These are phyloP conservation scores for Datura wrightii DNA, from an alignment of 257 asterid species.

Conservation along the genomic window DNA sequence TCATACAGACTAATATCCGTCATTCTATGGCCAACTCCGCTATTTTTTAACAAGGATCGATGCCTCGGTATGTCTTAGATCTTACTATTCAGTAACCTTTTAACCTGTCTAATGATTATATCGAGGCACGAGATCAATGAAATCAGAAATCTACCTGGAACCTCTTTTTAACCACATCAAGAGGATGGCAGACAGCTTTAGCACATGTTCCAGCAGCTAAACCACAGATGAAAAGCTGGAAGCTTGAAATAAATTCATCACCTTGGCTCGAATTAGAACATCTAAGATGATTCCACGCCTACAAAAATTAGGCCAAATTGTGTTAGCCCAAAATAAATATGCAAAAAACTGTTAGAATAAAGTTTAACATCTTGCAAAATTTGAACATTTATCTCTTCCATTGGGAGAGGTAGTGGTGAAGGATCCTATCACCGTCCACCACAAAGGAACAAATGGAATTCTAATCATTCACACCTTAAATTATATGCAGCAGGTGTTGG, in stretches of 20 bases:
- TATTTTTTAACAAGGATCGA: no score
- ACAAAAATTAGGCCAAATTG: constrained; percentile 29
- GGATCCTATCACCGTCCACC: no score
- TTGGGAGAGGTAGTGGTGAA: no score
- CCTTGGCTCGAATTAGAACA: constrained; percentile 42
- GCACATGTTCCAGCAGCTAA: constrained; percentile 90
- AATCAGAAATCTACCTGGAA: constrained; percentile 67
- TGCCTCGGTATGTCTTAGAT: background rate
- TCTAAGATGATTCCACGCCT: constrained; percentile 72
- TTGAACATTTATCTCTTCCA: background rate
- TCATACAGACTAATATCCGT: background rate
- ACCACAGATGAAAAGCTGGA: constrained; percentile 87
- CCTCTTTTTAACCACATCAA: constrained; percentile 96
- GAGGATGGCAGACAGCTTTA: constrained; percentile 93
- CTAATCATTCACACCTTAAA: no score
- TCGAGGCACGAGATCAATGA: background rate
- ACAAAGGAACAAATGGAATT: no score
- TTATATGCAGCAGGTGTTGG: no score
- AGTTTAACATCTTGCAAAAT: background rate
- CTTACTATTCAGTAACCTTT: background rate
- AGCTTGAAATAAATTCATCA: constrained; percentile 60
- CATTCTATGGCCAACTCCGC: background rate
- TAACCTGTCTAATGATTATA: background rate
- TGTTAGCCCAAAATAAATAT: background rate
- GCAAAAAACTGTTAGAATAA: background rate